Evolutionary conservation across 2,329 filamentous ascomycete species (phyloP), one percentile per base, ranked within the genome.

Genomic region (Trichoderma breve): DNA sequence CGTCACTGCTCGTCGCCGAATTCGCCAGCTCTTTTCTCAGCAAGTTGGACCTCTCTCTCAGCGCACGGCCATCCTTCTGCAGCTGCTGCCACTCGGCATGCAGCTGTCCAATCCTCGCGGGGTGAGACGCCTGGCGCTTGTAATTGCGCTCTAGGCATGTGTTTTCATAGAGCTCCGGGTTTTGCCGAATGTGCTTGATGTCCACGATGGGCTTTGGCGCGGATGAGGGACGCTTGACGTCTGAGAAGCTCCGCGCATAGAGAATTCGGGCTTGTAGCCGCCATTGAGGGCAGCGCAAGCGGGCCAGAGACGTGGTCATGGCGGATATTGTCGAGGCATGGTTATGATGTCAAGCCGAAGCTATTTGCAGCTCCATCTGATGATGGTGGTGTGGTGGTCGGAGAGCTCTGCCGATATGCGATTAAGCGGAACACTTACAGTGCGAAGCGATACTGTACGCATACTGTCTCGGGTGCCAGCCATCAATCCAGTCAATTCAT

Each of bases 71-170:
- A 68, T 89, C 86, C 62, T 82, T 83, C 79, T 93, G 91, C 43
- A 90, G 82, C n/a, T 81, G 80, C 76, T 89, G 86, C 86, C 88
- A 90, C 81, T 86, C 80, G n/a, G 83, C 82, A 76, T 88, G 87
- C 9, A 92, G 82, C 9, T 80, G 80, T 68, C 84, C 82, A 76
- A 92, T 92, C 69, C 83, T 86, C 9, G 82, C 80, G 0, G 90
- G 89, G 76, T 90, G 85, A 15, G 81, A 77, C 47, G 87, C 83
- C 74, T 89, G 87, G 30, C 81, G 76, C 72, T 80, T 86, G 83
- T 98, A 98, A 81, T 98, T 98, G 76, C 96, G 90, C 75, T 94
- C 91, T 73, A 92, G 80, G 82, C 93, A 97, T 79, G 97, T 98
- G 75, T 91, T 86, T 76, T 92, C 88, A 84, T 98, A 93, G 18